Base-by-base conservation (phyloP, 257 asterid genomes). In the Paraleonurus japonicus region DNA sequence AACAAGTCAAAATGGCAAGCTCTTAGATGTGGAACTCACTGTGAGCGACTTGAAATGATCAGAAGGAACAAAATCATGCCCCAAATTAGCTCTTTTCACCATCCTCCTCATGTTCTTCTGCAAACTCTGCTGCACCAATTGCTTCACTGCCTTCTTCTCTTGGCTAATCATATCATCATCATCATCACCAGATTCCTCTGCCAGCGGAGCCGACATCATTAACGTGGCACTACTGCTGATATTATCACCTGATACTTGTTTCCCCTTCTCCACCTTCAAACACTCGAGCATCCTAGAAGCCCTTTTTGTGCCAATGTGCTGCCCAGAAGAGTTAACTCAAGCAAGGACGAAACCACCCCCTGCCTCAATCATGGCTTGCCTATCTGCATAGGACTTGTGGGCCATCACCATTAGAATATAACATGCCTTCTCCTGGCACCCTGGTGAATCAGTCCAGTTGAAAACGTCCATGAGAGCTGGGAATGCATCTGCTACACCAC, bases 351-450 rank as follows among this genome's bases (percentile, higher is more conserved):
- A 16, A 81, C 86, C 1, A 86, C 79, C 33, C 98, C 98, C 2
- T n/a, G 96, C 94, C 73, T 90, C 96, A 5, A 90, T 74, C 96
- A 92, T 86, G 51, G 91, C 75, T 69, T 83, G 96, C 73, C 95
- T 79, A 73, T 90, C 98, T 17, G 76, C 83, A 26, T 88, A 86
- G 12, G 90, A 81, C 74, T 88, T 92, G 86, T 88, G 95, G 64
- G 96, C 96, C 96, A 92, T 86, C 84, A 92, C 96, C 96, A 90
- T 92, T 27, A 92, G 83, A n/a, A 92, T 84, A 30, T 90, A 92
- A 1, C 86, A 80, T 7, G 85, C 91, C 69, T 88, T 92, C 81
- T 92, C 98, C 65, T 92, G 98, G 90, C 96, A 92, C 2, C 80
- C 92, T 0, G 90, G 92, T 1, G 96, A 84, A 65, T 92, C 98